phyloP scores from a whole-genome alignment of 2,329 filamentous ascomycete genomes.

The Ophiostoma himal-ulmi region DNA sequence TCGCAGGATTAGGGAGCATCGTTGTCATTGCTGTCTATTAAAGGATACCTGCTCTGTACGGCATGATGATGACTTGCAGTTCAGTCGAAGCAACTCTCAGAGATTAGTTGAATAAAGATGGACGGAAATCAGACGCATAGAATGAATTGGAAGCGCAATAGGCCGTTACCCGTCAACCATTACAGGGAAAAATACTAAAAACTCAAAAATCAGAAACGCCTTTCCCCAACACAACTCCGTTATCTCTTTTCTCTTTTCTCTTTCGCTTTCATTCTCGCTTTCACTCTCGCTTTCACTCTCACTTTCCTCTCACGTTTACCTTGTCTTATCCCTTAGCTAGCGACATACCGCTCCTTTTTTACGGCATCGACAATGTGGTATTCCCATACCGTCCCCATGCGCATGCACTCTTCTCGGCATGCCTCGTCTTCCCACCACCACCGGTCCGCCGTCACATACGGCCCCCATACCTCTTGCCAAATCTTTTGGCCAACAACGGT shows the following conservation, averaged over 20 bases:
- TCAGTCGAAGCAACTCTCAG: neutral
- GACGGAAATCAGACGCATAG: neutral
- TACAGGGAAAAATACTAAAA: neutral
- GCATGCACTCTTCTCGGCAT: conserved; percentile 50
- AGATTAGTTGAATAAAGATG: neutral
- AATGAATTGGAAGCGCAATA: neutral
- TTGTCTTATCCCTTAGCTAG: neutral
- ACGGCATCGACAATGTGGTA: conserved; percentile 53
- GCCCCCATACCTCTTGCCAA: conserved; percentile 58
- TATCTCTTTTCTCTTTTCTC: neutral
- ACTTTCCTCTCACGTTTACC: too few species aligned
- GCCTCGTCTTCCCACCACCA: conserved; percentile 60
- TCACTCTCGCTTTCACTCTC: too few species aligned
- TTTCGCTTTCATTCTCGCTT: too few species aligned
- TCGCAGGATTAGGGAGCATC: neutral
- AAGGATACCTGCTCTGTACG: neutral
- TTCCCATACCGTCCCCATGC: conserved; percentile 52
- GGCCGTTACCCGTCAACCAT: neutral
- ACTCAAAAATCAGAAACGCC: neutral
- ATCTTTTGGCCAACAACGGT: conserved; percentile 51
- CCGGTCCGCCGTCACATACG: conserved; percentile 41
- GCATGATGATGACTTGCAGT: neutral
- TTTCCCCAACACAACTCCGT: neutral
- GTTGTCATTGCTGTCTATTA: neutral
- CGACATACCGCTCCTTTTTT: conserved; percentile 33